Evolutionary conservation across 129 eudicot species (phyloP), one percentile per base, ranked within the genome.

Genomic region (Silybum marianum): DNA sequence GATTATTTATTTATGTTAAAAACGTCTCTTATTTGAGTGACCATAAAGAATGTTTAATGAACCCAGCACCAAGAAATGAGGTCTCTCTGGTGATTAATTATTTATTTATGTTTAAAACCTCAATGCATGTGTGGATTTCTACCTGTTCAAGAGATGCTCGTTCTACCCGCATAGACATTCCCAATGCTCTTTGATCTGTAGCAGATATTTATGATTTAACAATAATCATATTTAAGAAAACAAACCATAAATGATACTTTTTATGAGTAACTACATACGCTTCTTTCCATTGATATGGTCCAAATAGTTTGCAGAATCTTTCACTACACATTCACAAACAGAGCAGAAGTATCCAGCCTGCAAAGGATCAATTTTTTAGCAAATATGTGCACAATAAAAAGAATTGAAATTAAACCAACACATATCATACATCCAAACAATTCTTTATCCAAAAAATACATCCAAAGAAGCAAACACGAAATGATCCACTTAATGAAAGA

Each of bases 341-440:
- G 99, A 87, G 87, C 99, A 95, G 81, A 51, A 93, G 85, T 95
- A 95, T 74, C 99, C 99, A 86, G 99, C 99, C 99, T 95, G 95
- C 92, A 90, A 44, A n/a, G 11, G 78, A 84, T 28, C 70, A 16
- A 73, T 34, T 26, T 69, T 25, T 25, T 14, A 70, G 32, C 25
- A 25, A 54, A 10, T 12, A n/a, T 21, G 12, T 39, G 54, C 19
- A 60, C 22, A 81, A 9, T 38, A 72, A 25, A 34, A 78, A 23
- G 69, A 62, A 62, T 21, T 7, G 26, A n/a, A 62, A 9, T n/a
- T 62, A 62, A 21, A 62, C 11, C 26, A 42, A 42, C 16, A 42
- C 16, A 11, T 0, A 11, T 42, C 46, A 40, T 9, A 40, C 11
- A 9, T 8, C 12, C 46, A 7, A 39, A 39, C 8, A 36, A 39